Conservation (phyloP, 257 asterid species). For the Solanum sejunctum region DNA sequence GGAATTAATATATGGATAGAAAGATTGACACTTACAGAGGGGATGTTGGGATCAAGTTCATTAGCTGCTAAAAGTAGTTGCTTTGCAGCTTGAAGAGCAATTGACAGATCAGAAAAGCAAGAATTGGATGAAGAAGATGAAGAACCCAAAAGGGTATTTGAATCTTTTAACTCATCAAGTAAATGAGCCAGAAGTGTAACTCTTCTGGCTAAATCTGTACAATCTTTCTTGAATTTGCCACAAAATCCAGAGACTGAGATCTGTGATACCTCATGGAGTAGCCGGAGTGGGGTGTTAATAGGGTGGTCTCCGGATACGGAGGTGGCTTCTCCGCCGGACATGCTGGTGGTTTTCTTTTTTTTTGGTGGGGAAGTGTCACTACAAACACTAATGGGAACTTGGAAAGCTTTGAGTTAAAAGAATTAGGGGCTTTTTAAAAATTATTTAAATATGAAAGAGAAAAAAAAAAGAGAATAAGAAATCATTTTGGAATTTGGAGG, state of each 20-base stretch:
- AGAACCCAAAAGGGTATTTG: conserved; percentile 17
- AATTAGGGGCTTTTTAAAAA: not conserved
- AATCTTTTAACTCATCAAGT: conserved; percentile 72
- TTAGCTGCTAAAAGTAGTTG: conserved; percentile 40
- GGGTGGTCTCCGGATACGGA: conserved; percentile 10
- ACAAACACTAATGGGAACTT: conserved; percentile 6
- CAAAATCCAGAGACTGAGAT: conserved; percentile 57
- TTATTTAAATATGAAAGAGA: not conserved
- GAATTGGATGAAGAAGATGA: conserved; percentile 7
- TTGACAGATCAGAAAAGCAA: conserved; percentile 45
- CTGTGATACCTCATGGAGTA: conserved; percentile 50
- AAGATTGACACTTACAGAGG: conserved; percentile 22
- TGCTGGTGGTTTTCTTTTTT: conserved; percentile 1
- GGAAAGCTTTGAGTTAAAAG: not conserved
- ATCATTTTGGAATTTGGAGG: not conserved
- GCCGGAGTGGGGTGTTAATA: conserved; percentile 24
- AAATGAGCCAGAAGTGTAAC: conserved; percentile 66
- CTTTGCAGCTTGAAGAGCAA: conserved; percentile 43
- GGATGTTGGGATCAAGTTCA: conserved; percentile 24
- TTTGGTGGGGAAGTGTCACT: conserved; percentile 3
- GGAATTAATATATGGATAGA: not conserved
- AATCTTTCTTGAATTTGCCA: conserved; percentile 77
- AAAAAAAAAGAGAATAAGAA: too few species aligned
- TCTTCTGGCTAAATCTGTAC: conserved; percentile 69
- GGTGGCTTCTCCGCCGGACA: conserved; percentile 53